A percentile compares a stretch with the other conserved stretches of the same genome.
These are phyloP conservation scores for Wickerhamomyces sydowiorum DNA, from an alignment of 805 yeast species.

Conservation along the genomic window DNA sequence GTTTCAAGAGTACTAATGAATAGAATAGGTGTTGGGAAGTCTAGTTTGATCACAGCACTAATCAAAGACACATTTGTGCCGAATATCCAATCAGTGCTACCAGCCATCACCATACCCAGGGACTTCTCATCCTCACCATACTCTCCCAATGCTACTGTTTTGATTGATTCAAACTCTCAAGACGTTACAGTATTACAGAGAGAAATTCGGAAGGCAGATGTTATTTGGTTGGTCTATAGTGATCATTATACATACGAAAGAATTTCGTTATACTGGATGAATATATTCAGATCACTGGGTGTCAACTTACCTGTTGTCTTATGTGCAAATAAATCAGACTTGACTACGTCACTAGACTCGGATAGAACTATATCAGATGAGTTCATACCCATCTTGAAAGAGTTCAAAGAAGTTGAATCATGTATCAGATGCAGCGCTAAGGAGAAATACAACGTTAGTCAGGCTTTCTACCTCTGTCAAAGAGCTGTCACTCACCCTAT, in stretches of 20 bases:
- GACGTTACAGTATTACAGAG: constrained; percentile 56
- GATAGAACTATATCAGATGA: constrained; percentile 62
- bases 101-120: constrained; percentile 78
- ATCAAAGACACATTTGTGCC: constrained; percentile 79
- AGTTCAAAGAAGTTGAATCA: constrained; percentile 90
- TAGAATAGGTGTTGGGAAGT: constrained; percentile 69
- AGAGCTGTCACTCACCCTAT: constrained; percentile 90
- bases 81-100: constrained; percentile 70
- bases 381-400: constrained; percentile 77
- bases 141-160: constrained; percentile 59
- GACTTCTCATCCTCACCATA: constrained; percentile 56
- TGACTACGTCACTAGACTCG: constrained; percentile 32
- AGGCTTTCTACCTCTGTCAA: constrained; percentile 89
- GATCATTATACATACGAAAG: constrained; percentile 95
- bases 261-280: constrained; percentile 90
- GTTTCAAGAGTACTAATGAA: no score
- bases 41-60: constrained; percentile 71
- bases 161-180: constrained; percentile 75
- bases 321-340: constrained; percentile 77
- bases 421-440: constrained; percentile 88
- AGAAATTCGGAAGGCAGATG: constrained; percentile 82
- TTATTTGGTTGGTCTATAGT: constrained; percentile 89
- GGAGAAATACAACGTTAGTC: constrained; percentile 78
- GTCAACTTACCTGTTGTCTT: constrained; percentile 90
- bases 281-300: constrained; percentile 86